These are phyloP conservation scores for Triangularia setosa DNA, from an alignment of 2,329 filamentous ascomycete genomes.

Conservation along the genomic window DNA sequence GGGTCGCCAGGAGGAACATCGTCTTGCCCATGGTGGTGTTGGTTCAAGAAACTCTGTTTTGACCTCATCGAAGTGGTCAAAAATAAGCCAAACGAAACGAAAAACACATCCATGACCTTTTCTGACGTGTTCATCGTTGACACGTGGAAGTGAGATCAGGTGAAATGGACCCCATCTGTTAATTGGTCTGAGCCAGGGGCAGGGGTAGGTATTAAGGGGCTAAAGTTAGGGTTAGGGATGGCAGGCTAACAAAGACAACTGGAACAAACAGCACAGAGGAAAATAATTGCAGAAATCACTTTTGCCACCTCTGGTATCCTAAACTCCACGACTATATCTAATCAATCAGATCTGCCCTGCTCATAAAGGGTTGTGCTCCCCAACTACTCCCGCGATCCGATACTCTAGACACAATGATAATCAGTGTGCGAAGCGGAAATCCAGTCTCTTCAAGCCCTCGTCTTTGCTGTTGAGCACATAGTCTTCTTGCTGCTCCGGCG, in stretches of 20 bases:
- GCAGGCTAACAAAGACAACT: not conserved
- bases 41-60: not conserved
- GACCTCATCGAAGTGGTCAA: not conserved
- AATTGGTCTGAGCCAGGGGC: not conserved
- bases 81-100: too few relatives aligned
- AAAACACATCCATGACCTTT: not conserved
- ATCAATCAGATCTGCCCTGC: too few relatives aligned
- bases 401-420: not conserved
- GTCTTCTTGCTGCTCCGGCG: constrained; percentile 42
- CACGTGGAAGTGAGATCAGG: not conserved
- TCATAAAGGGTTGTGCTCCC: too few relatives aligned
- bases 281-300: not conserved
- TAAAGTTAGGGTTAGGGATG: not conserved
- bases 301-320: not conserved
- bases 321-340: not conserved
- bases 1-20: not conserved
- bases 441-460: constrained; percentile 51
- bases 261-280: not conserved
- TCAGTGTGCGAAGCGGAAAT: constrained; percentile 49
- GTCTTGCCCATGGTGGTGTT: not conserved
- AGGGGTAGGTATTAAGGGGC: not conserved
- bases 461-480: constrained; percentile 49
- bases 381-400: too few relatives aligned
- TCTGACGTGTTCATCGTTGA: not conserved
- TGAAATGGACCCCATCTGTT: not conserved